Conservation (phyloP, 352 stramenopile genomes). For the Globisporangium lucens region DNA sequence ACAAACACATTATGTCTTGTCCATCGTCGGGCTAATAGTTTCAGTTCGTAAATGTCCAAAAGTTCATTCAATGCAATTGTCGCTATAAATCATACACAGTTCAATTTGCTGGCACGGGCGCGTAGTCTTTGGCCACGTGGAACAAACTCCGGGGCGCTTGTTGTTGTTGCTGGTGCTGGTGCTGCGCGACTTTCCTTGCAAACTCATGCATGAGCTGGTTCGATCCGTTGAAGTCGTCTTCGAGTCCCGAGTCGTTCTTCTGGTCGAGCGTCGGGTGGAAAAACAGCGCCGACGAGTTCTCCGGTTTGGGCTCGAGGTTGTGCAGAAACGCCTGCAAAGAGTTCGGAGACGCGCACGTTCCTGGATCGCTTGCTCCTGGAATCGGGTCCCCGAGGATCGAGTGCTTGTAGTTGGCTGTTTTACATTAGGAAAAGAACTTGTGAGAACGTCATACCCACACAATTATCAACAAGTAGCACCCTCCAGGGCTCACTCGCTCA, state of each 20-base stretch:
- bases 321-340: slow-evolving; percentile 56
- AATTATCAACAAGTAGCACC: neutral
- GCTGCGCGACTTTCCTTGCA: slow-evolving; percentile 28
- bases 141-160: slow-evolving; percentile 20
- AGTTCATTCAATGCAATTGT: neutral
- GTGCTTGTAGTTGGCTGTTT: slow-evolving; percentile 61
- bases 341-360: slow-evolving; percentile 18
- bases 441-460: too few species aligned
- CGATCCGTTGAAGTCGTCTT: slow-evolving; percentile 56
- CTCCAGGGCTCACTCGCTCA: neutral
- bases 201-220: slow-evolving; percentile 53
- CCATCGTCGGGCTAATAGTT: neutral
- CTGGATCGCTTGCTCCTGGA: slow-evolving; percentile 30
- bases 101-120: slow-evolving; percentile 14
- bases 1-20: neutral
- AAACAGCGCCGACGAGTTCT: slow-evolving; percentile 58
- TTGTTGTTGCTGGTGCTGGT: neutral
- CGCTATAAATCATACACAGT: neutral
- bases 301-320: slow-evolving; percentile 42
- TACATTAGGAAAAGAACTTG: neutral
- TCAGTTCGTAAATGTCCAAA: neutral
- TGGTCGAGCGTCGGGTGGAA: slow-evolving; percentile 61
- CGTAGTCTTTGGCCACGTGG: neutral
- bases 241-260: slow-evolving; percentile 38
- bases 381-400: slow-evolving; percentile 68